Conservation (phyloP, 176 grass and related monocot genomes). For the Eleusine coracana region DNA sequence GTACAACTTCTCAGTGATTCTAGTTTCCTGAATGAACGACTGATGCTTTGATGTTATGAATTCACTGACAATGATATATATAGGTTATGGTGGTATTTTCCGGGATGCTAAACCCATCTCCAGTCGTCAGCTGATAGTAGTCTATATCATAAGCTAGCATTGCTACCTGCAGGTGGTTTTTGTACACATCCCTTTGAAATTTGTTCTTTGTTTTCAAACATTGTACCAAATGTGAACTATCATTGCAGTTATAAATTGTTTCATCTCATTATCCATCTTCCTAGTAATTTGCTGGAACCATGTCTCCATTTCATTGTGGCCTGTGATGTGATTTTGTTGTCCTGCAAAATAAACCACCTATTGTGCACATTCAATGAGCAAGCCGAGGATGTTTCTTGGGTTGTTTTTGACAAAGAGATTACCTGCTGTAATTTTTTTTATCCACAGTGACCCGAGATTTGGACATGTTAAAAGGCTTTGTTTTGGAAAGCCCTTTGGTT, state of each 20-base stretch:
- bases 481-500: neutral
- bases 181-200: neutral
- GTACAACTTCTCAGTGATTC: neutral
- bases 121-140: neutral
- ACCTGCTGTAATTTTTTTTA: neutral
- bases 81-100: neutral
- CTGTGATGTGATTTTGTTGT: neutral
- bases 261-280: neutral
- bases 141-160: neutral
- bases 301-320: neutral
- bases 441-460: neutral
- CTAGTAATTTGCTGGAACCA: neutral
- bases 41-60: too few species aligned
- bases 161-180: neutral
- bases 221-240: neutral
- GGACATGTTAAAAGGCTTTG: neutral
- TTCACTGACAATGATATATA: neutral
- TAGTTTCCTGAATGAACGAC: neutral
- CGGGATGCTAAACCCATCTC: neutral
- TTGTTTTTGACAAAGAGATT: neutral
- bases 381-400: neutral
- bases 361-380: neutral
- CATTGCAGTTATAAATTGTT: neutral
- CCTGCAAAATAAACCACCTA: neutral
- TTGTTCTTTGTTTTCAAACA: neutral